phyloP scores from a whole-genome alignment of 495 filamentous ascomycete genomes.

The Pyrenopolyporus hunteri region DNA sequence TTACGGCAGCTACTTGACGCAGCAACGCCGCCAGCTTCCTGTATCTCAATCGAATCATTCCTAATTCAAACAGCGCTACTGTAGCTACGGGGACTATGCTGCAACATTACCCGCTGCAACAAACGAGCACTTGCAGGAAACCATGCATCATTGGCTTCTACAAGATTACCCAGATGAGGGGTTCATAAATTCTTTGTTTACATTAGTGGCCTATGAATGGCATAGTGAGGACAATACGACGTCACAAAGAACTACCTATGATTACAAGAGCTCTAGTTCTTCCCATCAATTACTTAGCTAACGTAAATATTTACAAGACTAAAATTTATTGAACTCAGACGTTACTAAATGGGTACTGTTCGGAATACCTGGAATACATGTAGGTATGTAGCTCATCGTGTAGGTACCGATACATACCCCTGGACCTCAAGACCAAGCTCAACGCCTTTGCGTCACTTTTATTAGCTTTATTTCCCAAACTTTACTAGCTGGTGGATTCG shows the following conservation, averaged over 20 bases:
- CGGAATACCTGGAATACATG: neutral
- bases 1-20: constrained; percentile 21
- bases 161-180: constrained; percentile 17
- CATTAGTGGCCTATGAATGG: constrained; percentile 17
- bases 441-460: constrained; percentile 24
- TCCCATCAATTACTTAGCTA: too few relatives aligned
- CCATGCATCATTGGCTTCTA: constrained; percentile 7
- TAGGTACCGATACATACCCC: neutral
- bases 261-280: neutral
- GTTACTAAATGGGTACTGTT: neutral
- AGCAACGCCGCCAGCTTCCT: constrained; percentile 16
- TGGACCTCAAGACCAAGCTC: constrained; percentile 14
- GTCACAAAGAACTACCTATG: neutral
- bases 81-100: constrained; percentile 27
- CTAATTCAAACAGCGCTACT: constrained; percentile 30
- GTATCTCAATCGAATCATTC: constrained; percentile 17
- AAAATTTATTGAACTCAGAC: neutral
- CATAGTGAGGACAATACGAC: neutral
- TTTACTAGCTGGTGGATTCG: constrained; percentile 16
- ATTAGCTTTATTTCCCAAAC: constrained; percentile 20
- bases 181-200: constrained; percentile 24
- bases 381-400: too few relatives aligned
- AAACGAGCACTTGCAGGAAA: constrained; percentile 13
- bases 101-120: constrained; percentile 32
- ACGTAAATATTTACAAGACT: neutral